phyloP scores from a whole-genome alignment of 129 eudicot species.

The Solidago caesia region DNA sequence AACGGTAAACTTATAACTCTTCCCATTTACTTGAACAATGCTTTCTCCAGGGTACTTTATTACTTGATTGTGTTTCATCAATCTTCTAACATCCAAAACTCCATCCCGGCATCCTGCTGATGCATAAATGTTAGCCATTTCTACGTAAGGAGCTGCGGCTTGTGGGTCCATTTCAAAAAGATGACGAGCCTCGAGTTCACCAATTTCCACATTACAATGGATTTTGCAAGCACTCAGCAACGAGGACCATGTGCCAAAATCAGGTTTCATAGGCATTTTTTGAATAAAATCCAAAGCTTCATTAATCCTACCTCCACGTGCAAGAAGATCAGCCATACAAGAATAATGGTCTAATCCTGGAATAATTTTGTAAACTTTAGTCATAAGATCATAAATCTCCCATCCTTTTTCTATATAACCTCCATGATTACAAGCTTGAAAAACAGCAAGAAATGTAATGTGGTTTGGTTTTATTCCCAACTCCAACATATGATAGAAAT shows the following conservation, averaged over 20 bases:
- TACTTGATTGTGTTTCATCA: conserved; percentile 64
- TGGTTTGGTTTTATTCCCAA: conserved; percentile 61
- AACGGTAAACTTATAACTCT: conserved; percentile 54
- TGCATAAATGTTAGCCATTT: conserved; percentile 82
- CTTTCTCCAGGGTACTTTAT: conserved; percentile 67
- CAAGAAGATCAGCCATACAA: conserved; percentile 77
- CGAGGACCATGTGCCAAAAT: conserved; percentile 76
- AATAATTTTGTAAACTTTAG: conserved; percentile 32
- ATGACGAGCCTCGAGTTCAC: conserved; percentile 54
- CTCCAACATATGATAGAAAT: conserved; percentile 51
- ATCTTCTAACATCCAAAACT: conserved; percentile 49
- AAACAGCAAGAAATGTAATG: conserved; percentile 65
- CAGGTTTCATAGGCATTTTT: conserved; percentile 64
- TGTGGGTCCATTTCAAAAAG: conserved; percentile 63
- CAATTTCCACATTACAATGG: conserved; percentile 54
- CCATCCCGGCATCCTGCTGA: conserved; percentile 64
- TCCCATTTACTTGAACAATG: conserved; percentile 52
- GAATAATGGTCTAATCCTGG: conserved; percentile 73
- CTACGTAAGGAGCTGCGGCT: conserved; percentile 75
- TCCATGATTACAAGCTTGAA: conserved; percentile 90
- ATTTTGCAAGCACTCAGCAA: conserved; percentile 75
- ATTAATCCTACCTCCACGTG: conserved; percentile 72
- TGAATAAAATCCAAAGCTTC: conserved; percentile 62
- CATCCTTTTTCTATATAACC: conserved; percentile 65
- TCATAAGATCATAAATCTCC: conserved; percentile 47